phyloP scores from a whole-genome alignment of 495 filamentous ascomycete species.

The Aspergillus nidulans region DNA sequence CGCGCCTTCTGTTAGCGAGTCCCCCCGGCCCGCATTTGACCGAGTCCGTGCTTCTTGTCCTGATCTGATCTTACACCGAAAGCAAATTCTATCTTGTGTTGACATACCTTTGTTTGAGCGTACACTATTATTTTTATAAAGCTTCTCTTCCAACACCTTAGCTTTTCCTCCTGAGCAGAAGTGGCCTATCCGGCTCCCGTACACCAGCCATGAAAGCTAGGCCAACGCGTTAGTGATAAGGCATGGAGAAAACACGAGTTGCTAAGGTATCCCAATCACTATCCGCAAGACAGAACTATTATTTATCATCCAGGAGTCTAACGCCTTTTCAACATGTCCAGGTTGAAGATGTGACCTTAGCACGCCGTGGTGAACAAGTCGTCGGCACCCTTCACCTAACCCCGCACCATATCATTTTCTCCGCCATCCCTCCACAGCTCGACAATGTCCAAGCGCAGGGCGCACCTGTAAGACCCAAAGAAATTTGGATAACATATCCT shows the following conservation, averaged over 20 bases:
- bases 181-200: constrained; percentile 1
- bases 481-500: constrained; percentile 91
- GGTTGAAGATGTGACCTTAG: constrained; percentile 63
- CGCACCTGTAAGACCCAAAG: constrained; percentile 50
- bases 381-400: constrained; percentile 60
- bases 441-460: constrained; percentile 33
- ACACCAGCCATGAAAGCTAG: constrained; percentile 33
- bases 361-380: constrained; percentile 56
- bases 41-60: constrained; percentile 16
- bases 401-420: constrained; percentile 64
- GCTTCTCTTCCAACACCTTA: background rate
- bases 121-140: background rate
- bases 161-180: background rate
- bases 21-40: constrained; percentile 23
- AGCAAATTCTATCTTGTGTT: background rate
- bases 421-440: constrained; percentile 39
- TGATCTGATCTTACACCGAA: constrained; percentile 1
- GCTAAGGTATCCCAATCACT: constrained; percentile 41
- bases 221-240: constrained; percentile 34
- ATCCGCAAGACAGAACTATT: background rate
- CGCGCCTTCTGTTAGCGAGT: constrained; percentile 14
- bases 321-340: constrained; percentile 11
- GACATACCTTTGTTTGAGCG: background rate
- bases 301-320: background rate
- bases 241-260: constrained; percentile 55